phyloP scores from a whole-genome alignment of 2,329 filamentous ascomycete species.

The Waltergamsia citrina region DNA sequence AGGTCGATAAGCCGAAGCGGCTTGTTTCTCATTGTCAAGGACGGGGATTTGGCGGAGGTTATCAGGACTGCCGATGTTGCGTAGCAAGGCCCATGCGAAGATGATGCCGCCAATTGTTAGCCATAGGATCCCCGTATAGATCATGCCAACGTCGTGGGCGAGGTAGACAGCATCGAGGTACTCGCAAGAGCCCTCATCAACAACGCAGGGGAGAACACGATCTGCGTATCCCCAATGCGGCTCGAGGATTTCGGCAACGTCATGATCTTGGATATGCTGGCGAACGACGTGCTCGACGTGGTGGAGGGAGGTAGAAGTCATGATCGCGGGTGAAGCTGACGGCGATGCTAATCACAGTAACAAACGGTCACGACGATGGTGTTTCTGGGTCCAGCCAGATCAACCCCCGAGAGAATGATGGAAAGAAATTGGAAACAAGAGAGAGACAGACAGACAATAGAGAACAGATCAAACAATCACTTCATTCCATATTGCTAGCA shows the following conservation, averaged over 20 bases:
- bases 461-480: too few species aligned
- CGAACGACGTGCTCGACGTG: constrained; percentile 7
- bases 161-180: constrained; percentile 42
- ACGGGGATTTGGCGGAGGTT: constrained; percentile 8
- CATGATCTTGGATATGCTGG: constrained; percentile 34
- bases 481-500: too few species aligned
- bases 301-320: background rate
- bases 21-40: background rate
- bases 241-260: constrained; percentile 20
- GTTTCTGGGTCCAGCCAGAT: too few species aligned
- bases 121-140: constrained; percentile 42
- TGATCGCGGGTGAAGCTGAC: background rate
- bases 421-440: too few species aligned
- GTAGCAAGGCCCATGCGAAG: constrained; percentile 26
- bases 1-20: background rate
- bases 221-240: constrained; percentile 38
- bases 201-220: constrained; percentile 33
- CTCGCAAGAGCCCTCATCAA: constrained; percentile 34
- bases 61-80: constrained; percentile 15
- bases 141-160: constrained; percentile 37
- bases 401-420: too few species aligned
- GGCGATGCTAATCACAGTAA: background rate
- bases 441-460: too few species aligned
- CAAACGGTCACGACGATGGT: background rate
- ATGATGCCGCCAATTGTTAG: constrained; percentile 32